phyloP scores from a whole-genome alignment of 306 rosid genomes.

The Vigna angularis region DNA sequence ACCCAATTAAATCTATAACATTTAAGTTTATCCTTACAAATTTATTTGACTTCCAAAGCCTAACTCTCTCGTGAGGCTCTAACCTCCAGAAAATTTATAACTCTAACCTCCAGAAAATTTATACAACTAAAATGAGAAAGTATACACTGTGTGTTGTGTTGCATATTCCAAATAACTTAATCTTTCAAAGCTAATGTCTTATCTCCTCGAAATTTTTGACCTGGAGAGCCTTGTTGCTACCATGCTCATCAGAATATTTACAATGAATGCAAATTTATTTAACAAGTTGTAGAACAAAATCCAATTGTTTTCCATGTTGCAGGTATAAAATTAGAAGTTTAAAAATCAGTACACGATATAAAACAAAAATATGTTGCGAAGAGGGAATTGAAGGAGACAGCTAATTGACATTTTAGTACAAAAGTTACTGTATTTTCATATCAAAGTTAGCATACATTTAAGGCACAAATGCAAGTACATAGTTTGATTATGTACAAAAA shows the following conservation, averaged over 20 bases:
- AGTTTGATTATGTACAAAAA: not conserved
- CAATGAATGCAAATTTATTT: slow-evolving; percentile 49
- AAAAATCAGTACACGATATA: slow-evolving; percentile 38
- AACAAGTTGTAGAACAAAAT: slow-evolving; percentile 46
- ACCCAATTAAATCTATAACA: too few species aligned
- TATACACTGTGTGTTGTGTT: slow-evolving; percentile 58
- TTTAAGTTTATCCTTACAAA: not conserved
- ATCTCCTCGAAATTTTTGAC: slow-evolving; percentile 67
- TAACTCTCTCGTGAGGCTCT: slow-evolving; percentile 75
- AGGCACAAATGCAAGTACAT: not conserved
- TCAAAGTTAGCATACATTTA: not conserved
- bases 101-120: slow-evolving; percentile 69
- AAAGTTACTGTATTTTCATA: not conserved
- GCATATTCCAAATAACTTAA: slow-evolving; percentile 65
- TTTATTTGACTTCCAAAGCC: slow-evolving; percentile 75
- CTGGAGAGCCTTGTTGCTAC: slow-evolving; percentile 63
- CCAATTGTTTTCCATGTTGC: slow-evolving; percentile 47
- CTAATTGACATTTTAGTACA: not conserved
- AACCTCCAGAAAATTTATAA: slow-evolving; percentile 62
- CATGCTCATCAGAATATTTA: slow-evolving; percentile 59
- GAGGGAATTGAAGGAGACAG: slow-evolving; percentile 20
- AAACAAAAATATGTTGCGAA: not conserved
- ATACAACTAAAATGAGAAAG: slow-evolving; percentile 63
- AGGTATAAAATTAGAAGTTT: slow-evolving; percentile 42
- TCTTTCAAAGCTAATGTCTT: slow-evolving; percentile 66